phyloP scores from a whole-genome alignment of 257 asterid genomes.

The Thymus mandschuricus region DNA sequence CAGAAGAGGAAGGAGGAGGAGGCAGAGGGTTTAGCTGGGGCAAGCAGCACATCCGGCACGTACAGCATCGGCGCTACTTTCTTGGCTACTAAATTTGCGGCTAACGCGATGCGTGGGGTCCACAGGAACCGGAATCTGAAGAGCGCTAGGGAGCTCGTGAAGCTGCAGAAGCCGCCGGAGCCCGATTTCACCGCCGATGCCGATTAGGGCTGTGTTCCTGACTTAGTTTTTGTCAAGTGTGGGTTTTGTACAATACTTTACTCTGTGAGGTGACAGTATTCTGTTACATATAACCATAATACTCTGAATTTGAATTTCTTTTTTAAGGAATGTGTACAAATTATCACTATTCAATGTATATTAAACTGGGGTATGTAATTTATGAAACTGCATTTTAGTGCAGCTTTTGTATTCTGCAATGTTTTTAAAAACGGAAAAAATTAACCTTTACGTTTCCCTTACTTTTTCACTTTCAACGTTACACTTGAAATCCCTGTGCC shows the following conservation, averaged over 20 bases:
- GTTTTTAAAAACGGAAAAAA: no score
- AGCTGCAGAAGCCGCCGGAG: slow-evolving; percentile 87
- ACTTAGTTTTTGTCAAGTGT: slow-evolving; percentile 26
- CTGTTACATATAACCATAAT: slow-evolving; percentile 31
- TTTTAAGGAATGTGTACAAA: slow-evolving; percentile 32
- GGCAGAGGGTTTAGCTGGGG: slow-evolving; percentile 51
- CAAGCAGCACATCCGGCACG: slow-evolving; percentile 45
- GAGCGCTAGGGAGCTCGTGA: slow-evolving; percentile 80
- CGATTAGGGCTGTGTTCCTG: slow-evolving; percentile 43
- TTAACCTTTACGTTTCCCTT: no score
- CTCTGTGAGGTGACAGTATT: slow-evolving; percentile 21
- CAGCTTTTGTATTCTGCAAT: neutral
- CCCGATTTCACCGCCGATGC: slow-evolving; percentile 92
- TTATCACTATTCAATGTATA: slow-evolving; percentile 25
- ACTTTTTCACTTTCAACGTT: no score
- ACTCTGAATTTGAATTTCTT: slow-evolving; percentile 14
- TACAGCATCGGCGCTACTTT: slow-evolving; percentile 86
- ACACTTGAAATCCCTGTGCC: no score
- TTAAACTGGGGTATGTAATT: slow-evolving; percentile 3
- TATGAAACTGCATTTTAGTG: slow-evolving; percentile 9
- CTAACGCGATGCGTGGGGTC: slow-evolving; percentile 85
- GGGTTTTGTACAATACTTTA: slow-evolving; percentile 39
- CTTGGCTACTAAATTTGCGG: slow-evolving; percentile 81
- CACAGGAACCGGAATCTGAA: slow-evolving; percentile 89
- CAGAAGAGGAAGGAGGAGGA: slow-evolving; percentile 75